These are phyloP conservation scores for Cyclotella atomus DNA, from an alignment of 108 stramenopile species.

Conservation along the genomic window DNA sequence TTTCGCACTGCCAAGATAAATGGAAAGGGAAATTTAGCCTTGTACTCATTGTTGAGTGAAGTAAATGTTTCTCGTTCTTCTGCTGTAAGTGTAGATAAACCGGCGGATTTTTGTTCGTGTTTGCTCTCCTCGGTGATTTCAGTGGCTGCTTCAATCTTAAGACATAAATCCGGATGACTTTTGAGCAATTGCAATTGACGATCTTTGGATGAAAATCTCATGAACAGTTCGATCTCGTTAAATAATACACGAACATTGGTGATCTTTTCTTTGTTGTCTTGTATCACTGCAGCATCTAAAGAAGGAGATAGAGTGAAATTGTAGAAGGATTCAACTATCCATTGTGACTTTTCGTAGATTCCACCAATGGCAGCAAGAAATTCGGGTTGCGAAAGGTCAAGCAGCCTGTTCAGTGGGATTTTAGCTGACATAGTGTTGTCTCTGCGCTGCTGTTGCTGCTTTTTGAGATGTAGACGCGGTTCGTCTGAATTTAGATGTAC, in stretches of 20 bases:
- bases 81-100: slow-evolving; percentile 67
- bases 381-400: slow-evolving; percentile 35
- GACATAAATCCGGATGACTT: slow-evolving; percentile 73
- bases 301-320: slow-evolving; percentile 22
- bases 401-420: slow-evolving; percentile 37
- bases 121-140: slow-evolving; percentile 71
- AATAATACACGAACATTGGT: slow-evolving; percentile 63
- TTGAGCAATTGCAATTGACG: slow-evolving; percentile 68
- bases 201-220: slow-evolving; percentile 52
- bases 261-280: slow-evolving; percentile 31
- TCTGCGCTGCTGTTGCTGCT: background rate
- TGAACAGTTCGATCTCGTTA: slow-evolving; percentile 61
- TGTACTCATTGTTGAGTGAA: slow-evolving; percentile 66
- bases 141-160: slow-evolving; percentile 24
- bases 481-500: background rate
- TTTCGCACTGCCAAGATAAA: slow-evolving; percentile 91
- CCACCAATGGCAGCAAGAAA: slow-evolving; percentile 73
- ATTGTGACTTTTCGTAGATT: slow-evolving; percentile 87
- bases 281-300: slow-evolving; percentile 17
- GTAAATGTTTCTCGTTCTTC: slow-evolving; percentile 65
- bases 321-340: slow-evolving; percentile 74
- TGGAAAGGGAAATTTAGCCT: slow-evolving; percentile 72
- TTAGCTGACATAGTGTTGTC: background rate
- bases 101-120: slow-evolving; percentile 81
- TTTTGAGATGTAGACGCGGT: background rate